Conservation (phyloP, 768 basidiomycete species). For the Lentinula lateritia region DNA sequence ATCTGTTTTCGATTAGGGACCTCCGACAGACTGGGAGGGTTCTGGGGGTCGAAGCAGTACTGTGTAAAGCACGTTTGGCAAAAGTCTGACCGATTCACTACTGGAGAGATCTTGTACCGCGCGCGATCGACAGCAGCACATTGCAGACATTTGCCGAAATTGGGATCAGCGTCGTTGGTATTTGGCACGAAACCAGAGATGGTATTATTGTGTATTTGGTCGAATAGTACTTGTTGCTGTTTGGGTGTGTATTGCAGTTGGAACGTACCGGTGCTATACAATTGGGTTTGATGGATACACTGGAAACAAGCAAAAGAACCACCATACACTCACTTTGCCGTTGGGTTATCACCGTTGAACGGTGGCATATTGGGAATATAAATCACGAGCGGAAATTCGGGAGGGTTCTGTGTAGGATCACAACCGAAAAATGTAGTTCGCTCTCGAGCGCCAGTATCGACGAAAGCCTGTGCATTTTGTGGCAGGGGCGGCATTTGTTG, state of each 20-base stretch:
- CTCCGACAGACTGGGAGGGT: conserved; percentile 12
- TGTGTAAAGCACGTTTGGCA: conserved; percentile 24
- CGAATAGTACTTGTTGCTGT: conserved; percentile 52
- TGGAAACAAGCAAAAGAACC: background rate
- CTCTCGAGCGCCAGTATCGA: conserved; percentile 53
- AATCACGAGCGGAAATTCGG: conserved; percentile 62
- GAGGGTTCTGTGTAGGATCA: conserved; percentile 40
- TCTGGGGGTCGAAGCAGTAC: conserved; percentile 26
- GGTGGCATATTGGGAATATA: conserved; percentile 77
- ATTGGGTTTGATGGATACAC: conserved; percentile 7
- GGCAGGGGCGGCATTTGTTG: conserved; percentile 66
- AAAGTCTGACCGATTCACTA: conserved; percentile 18
- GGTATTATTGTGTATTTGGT: conserved; percentile 52
- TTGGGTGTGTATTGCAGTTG: conserved; percentile 52
- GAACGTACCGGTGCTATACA: conserved; percentile 48
- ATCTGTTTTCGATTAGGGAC: conserved; percentile 31
- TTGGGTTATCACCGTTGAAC: conserved; percentile 50
- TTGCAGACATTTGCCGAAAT: conserved; percentile 52
- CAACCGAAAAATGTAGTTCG: conserved; percentile 82
- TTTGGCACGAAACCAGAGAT: conserved; percentile 59
- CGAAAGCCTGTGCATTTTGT: conserved; percentile 41
- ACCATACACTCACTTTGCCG: conserved; percentile 47
- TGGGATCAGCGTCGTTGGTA: conserved; percentile 45
- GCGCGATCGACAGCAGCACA: conserved; percentile 33
- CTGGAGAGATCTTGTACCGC: conserved; percentile 16